Conservation (phyloP, 352 stramenopile species). For the Pythium sukuiense region DNA sequence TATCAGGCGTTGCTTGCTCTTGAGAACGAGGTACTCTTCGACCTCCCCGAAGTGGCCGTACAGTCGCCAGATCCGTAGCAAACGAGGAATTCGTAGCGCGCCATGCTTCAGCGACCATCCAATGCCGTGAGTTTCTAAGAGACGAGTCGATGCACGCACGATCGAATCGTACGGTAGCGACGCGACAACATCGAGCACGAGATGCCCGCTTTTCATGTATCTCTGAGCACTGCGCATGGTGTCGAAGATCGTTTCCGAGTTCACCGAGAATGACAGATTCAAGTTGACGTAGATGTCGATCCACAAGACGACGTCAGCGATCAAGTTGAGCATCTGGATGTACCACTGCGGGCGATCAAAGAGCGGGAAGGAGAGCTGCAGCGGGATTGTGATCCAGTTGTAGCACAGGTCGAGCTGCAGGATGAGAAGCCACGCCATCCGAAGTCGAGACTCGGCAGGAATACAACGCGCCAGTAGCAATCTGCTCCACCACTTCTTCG, state of each 20-base stretch:
- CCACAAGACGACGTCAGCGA: conserved; percentile 42
- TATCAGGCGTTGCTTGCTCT: conserved; percentile 30
- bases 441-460: conserved; percentile 36
- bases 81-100: conserved; percentile 32
- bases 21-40: background rate
- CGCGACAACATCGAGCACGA: conserved; percentile 45
- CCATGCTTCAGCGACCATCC: conserved; percentile 22
- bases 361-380: conserved; percentile 52
- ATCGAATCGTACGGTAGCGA: conserved; percentile 45
- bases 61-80: conserved; percentile 40
- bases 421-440: conserved; percentile 51
- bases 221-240: conserved; percentile 33
- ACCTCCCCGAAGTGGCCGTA: conserved; percentile 28
- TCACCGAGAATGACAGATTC: conserved; percentile 45
- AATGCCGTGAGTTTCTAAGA: conserved; percentile 44
- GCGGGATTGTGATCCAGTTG: conserved; percentile 52
- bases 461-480: conserved; percentile 39
- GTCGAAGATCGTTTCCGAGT: conserved; percentile 59
- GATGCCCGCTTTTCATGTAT: conserved; percentile 41
- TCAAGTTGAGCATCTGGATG: conserved; percentile 35
- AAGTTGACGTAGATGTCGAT: conserved; percentile 47
- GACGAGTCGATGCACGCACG: conserved; percentile 17
- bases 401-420: conserved; percentile 45
- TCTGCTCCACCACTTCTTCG: conserved; percentile 35
- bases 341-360: conserved; percentile 31